These are phyloP conservation scores for Saccharomyces uvarum DNA, from an alignment of 1,139 yeast genomes.

Conservation along the genomic window DNA sequence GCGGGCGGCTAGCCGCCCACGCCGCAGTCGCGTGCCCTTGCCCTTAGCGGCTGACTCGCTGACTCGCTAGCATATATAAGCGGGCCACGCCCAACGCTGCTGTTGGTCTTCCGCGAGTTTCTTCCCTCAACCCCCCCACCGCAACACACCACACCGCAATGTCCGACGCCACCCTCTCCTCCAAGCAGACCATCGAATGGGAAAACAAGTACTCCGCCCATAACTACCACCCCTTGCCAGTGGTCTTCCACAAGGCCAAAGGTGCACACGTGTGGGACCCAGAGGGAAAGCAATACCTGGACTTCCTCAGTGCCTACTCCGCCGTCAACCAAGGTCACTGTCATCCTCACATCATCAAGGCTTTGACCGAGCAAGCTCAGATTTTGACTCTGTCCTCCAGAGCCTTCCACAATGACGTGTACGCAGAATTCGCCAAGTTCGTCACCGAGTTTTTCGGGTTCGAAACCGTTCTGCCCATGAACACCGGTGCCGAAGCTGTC, in stretches of 20 bases:
- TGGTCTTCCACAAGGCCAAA: conserved; percentile 73
- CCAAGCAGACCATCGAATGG: conserved; percentile 57
- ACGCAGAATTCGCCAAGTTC: conserved; percentile 81
- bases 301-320: conserved; percentile 85
- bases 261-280: conserved; percentile 99
- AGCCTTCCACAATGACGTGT: conserved; percentile 86
- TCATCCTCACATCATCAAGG: conserved; percentile 84
- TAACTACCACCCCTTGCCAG: conserved; percentile 95
- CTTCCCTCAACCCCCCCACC: not conserved
- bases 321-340: conserved; percentile 99
- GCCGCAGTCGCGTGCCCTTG: not conserved
- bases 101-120: not conserved
- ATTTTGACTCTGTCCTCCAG: conserved; percentile 80
- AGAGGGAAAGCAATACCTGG: conserved; percentile 81
- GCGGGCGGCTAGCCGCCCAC: conserved; percentile 1
- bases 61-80: not conserved
- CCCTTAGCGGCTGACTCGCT: conserved; percentile 1
- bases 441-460: conserved; percentile 83
- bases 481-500: conserved; percentile 98
- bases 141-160: not conserved
- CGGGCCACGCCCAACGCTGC: not conserved
- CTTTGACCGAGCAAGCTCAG: conserved; percentile 81
- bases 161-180: conserved; percentile 37
- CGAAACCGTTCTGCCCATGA: conserved; percentile 94
- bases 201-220: conserved; percentile 87